Conservation (phyloP, 192 early-diverging fungal species). For the Coemansia erecta region DNA sequence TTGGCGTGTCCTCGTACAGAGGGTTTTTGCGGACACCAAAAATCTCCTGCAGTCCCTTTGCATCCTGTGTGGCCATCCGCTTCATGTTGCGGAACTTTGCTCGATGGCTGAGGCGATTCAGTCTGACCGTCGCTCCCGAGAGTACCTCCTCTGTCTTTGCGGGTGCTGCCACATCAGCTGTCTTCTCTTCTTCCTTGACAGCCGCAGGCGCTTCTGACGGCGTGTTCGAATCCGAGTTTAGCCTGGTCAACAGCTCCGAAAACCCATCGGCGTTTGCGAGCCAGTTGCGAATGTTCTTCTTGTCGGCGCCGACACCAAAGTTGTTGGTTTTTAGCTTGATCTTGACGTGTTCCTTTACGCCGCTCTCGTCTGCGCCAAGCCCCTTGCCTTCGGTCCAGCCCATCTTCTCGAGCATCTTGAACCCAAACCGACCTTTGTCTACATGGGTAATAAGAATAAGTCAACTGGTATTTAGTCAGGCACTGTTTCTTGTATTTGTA, state of each 20-base stretch:
- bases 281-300: slow-evolving; percentile 90
- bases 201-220: slow-evolving; percentile 25
- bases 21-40: slow-evolving; percentile 34
- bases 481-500: not conserved
- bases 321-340: slow-evolving; percentile 82
- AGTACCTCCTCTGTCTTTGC: slow-evolving; percentile 2
- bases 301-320: slow-evolving; percentile 87
- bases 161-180: not conserved
- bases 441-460: not conserved
- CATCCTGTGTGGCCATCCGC: slow-evolving; percentile 39
- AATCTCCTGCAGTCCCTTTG: slow-evolving; percentile 51
- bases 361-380: slow-evolving; percentile 84
- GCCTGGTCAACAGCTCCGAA: slow-evolving; percentile 70
- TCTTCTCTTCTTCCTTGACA: slow-evolving; percentile 10
- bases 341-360: slow-evolving; percentile 80
- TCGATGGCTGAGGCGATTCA: slow-evolving; percentile 28
- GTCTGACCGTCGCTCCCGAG: slow-evolving; percentile 7
- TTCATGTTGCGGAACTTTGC: slow-evolving; percentile 49
- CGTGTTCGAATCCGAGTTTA: slow-evolving; percentile 62
- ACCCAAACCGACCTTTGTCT: slow-evolving; percentile 82
- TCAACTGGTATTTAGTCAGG: not conserved
- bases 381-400: slow-evolving; percentile 95
- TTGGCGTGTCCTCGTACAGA: slow-evolving; percentile 13
- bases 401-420: slow-evolving; percentile 92
- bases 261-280: slow-evolving; percentile 90